phyloP scores from a whole-genome alignment of 495 filamentous ascomycete species.

The Aspergillus ellipticus region DNA sequence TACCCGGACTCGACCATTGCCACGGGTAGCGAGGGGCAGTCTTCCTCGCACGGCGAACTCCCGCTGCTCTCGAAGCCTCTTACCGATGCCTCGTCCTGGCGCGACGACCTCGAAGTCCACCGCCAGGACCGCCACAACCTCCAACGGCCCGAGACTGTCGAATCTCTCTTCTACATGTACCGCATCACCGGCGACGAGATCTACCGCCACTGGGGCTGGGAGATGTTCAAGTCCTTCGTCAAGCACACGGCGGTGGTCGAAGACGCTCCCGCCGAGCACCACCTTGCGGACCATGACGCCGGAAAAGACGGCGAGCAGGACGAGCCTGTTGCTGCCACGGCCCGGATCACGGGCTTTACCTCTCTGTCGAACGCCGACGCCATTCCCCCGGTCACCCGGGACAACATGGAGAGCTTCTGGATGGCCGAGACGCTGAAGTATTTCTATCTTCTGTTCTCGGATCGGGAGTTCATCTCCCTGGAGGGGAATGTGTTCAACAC shows the following conservation, averaged over 20 bases:
- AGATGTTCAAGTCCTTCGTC: slow-evolving; percentile 92
- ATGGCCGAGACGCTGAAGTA: slow-evolving; percentile 98
- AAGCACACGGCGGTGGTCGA: slow-evolving; percentile 74
- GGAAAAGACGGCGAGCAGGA: slow-evolving; percentile 11
- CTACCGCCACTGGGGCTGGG: slow-evolving; percentile 97
- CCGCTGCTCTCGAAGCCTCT: slow-evolving; percentile 33
- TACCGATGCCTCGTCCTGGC: slow-evolving; percentile 46
- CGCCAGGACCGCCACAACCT: slow-evolving; percentile 79
- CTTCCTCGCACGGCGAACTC: slow-evolving; percentile 24
- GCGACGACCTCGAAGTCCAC: slow-evolving; percentile 74
- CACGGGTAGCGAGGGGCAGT: slow-evolving; percentile 14
- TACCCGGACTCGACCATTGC: slow-evolving; percentile 32
- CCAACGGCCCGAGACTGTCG: slow-evolving; percentile 93
- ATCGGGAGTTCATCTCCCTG: slow-evolving; percentile 75
- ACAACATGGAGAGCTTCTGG: slow-evolving; percentile 97
- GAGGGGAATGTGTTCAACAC: slow-evolving; percentile 91
- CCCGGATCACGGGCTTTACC: slow-evolving; percentile 62
- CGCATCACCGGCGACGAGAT: slow-evolving; percentile 87
- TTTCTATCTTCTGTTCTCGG: slow-evolving; percentile 91
- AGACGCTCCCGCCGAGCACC: not conserved
- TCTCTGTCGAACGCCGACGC: slow-evolving; percentile 72
- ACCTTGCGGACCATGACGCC: slow-evolving; percentile 10
- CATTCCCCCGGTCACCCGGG: slow-evolving; percentile 58
- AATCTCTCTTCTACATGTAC: slow-evolving; percentile 98
- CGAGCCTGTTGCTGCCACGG: not conserved